Conservation (phyloP, 208 protist genomes). For the Lotmaria passim region DNA sequence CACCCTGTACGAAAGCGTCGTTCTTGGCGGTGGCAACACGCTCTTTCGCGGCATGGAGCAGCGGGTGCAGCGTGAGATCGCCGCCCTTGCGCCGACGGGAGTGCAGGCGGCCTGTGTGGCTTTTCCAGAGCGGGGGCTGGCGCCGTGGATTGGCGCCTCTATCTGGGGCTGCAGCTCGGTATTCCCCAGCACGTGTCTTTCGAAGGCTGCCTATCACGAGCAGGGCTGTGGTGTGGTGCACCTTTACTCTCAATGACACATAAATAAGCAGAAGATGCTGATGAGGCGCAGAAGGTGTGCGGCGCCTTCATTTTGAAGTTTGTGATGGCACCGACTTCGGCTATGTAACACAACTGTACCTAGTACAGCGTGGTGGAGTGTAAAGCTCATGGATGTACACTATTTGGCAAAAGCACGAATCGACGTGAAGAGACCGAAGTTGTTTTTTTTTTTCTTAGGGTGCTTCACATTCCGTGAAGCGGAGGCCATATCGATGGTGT, state of each 20-base stretch:
- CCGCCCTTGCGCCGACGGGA: slow-evolving; percentile 8
- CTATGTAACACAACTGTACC: too few species aligned
- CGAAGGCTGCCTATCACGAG: slow-evolving; percentile 88
- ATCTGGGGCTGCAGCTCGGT: slow-evolving; percentile 75
- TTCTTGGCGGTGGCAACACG: slow-evolving; percentile 96
- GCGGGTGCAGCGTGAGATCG: slow-evolving; percentile 81
- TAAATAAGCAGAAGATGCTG: background rate
- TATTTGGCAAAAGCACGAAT: too few species aligned
- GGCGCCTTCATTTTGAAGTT: too few species aligned
- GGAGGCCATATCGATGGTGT: too few species aligned
- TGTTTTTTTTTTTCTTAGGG: background rate
- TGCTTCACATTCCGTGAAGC: too few species aligned
- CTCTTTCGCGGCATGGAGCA: slow-evolving; percentile 76
- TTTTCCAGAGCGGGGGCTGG: slow-evolving; percentile 75
- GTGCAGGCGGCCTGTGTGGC: slow-evolving; percentile 61
- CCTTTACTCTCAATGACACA: slow-evolving; percentile 48
- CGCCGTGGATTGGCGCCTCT: slow-evolving; percentile 89
- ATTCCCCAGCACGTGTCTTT: slow-evolving; percentile 74
- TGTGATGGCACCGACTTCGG: too few species aligned
- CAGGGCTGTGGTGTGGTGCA: slow-evolving; percentile 71
- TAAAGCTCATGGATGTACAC: too few species aligned
- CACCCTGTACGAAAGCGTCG: slow-evolving; percentile 88
- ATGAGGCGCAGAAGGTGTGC: too few species aligned
- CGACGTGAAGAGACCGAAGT: background rate
- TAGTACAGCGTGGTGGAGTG: too few species aligned